Percentiles rank a stretch among this genome's conserved stretches.
These are phyloP conservation scores for Marchantia paleacea DNA, from an alignment of 225 moss, liverwort and hornwort genomes.

Conservation along the genomic window DNA sequence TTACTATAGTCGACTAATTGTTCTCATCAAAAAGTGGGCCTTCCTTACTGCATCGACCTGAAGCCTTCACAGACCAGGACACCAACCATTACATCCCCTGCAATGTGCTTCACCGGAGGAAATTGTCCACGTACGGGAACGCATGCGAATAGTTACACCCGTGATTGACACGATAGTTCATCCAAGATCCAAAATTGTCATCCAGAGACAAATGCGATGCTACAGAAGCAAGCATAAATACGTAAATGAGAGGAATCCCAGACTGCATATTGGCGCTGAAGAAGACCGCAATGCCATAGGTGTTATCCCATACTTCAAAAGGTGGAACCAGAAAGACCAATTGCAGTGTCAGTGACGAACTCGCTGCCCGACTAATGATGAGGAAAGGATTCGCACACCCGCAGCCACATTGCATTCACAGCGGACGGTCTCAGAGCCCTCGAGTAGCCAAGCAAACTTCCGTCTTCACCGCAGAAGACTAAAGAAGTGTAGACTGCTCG, in stretches of 20 bases:
- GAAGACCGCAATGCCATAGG: not conserved
- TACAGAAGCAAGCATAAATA: not conserved
- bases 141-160: not conserved
- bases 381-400: not conserved
- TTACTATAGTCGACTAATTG: conserved; percentile 20
- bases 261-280: not conserved
- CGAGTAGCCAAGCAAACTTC: not conserved
- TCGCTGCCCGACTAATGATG: not conserved
- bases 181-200: conserved; percentile 20
- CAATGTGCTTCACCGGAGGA: not conserved
- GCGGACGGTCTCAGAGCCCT: not conserved
- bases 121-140: not conserved
- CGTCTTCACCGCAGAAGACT: not conserved
- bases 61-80: not conserved
- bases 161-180: not conserved
- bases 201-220: conserved; percentile 15
- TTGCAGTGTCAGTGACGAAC: not conserved
- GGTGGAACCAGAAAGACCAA: not conserved
- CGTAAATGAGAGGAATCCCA: not conserved
- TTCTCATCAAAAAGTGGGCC: conserved; percentile 33
- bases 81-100: not conserved
- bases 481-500: not conserved
- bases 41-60: conserved; percentile 13
- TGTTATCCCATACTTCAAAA: conserved; percentile 4
- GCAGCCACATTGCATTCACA: not conserved